Percentiles rank a stretch among this genome's conserved stretches.
Conservation (phyloP, 164 flowering plant genomes). For the Euptelea pleiosperma region DNA sequence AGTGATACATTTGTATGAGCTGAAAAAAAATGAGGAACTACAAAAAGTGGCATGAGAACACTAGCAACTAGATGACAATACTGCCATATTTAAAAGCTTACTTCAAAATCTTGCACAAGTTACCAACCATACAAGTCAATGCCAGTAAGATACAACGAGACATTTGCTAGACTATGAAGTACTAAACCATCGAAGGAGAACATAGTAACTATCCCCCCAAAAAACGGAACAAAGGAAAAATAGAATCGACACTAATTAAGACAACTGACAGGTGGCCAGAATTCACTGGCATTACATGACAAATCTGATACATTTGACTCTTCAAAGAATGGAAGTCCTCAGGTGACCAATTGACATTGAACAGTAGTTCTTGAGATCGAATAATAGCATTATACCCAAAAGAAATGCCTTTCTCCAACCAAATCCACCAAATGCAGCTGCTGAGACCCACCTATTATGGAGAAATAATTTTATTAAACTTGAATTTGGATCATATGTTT, state of each 20-base stretch:
- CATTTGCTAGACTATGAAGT: neutral
- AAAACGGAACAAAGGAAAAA: neutral
- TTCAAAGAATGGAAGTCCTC: too few species aligned
- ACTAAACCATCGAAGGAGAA: neutral
- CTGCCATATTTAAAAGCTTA: too few species aligned
- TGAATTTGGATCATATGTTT: slow-evolving; percentile 22
- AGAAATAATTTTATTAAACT: slow-evolving; percentile 31
- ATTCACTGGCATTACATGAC: too few species aligned
- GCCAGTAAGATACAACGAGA: neutral
- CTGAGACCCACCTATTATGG: slow-evolving; percentile 41
- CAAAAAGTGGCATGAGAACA: neutral
- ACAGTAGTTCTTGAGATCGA: too few species aligned
- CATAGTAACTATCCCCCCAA: neutral
- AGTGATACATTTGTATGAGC: too few species aligned
- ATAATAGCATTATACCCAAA: slow-evolving; percentile 23
- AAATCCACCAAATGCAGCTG: slow-evolving; percentile 41
- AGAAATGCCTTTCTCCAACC: slow-evolving; percentile 29
- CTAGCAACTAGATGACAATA: neutral
- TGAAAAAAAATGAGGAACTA: too few species aligned
- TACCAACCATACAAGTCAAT: neutral
- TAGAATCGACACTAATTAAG: too few species aligned
- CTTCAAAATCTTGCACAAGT: too few species aligned
- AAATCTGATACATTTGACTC: too few species aligned
- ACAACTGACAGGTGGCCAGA: too few species aligned
- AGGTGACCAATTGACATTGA: too few species aligned